Conservation (phyloP, 805 yeast species). For the Saccharomycopsis synnaedendra region DNA sequence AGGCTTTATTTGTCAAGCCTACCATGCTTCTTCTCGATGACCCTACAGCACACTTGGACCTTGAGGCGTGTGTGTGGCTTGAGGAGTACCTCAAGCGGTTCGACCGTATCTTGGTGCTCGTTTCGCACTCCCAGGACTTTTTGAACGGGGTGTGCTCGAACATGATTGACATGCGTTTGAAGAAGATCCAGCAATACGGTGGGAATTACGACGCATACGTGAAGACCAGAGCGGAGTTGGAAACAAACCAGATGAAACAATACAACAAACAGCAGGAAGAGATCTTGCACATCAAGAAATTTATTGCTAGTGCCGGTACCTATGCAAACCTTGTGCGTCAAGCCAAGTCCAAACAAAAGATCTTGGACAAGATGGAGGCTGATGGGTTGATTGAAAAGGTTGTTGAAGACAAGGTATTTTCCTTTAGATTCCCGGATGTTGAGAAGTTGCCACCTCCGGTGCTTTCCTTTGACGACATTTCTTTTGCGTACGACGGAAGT, state of each 20-base stretch:
- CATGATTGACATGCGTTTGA: conserved; percentile 94
- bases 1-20: conserved; percentile 97
- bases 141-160: conserved; percentile 96
- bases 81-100: conserved; percentile 94
- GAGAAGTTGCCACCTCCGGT: conserved; percentile 95
- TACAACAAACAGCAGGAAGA: conserved; percentile 97
- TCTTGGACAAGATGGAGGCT: conserved; percentile 99
- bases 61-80: conserved; percentile 99
- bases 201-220: conserved; percentile 97
- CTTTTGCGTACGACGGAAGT: conserved; percentile 81
- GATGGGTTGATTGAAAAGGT: conserved; percentile 94
- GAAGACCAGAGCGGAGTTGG: conserved; percentile 89
- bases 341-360: conserved; percentile 98
- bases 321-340: conserved; percentile 97
- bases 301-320: conserved; percentile 99
- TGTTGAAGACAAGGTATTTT: conserved; percentile 83
- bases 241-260: conserved; percentile 96
- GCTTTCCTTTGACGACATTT: conserved; percentile 87
- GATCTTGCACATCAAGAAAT: conserved; percentile 95
- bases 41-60: conserved; percentile 98
- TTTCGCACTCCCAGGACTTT: conserved; percentile 99
- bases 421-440: conserved; percentile 78
- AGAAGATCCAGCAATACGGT: conserved; percentile 69
- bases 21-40: conserved; percentile 90
- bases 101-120: conserved; percentile 87